Evolutionary conservation across 805 yeast species (phyloP), one percentile per base, ranked within the genome.

Genomic region (Saturnispora saitoi): DNA sequence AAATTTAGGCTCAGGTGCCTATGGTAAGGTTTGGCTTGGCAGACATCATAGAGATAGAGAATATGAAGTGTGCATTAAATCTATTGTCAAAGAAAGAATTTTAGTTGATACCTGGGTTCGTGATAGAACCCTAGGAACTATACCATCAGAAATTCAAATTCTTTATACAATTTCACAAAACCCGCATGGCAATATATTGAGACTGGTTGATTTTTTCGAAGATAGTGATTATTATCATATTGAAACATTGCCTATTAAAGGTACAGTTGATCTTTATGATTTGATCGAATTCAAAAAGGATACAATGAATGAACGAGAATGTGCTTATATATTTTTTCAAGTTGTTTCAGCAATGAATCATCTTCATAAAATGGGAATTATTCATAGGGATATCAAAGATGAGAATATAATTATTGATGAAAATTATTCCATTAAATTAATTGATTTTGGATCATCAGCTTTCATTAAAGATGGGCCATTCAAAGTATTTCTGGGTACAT

Each of bases 91-190:
- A 59, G 95, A 88, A 56, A 76, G 96, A 50, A 93, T 93, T 58
- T 70, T 93, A 58, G 96, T 93, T 10, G 99, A 93, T 63, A 89
- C 98, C 0, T 93, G 99, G 99, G 95, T 89, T 2, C 73, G 98
- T 48, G 98, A 93, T 64, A 77, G 96, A 24, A 77, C 76, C 51
- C 69, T 93, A 38, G 99, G 99, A 5, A 90, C 96, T 0, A 84
- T 93, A 32, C 98, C 98, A 2, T 81, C 91, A n/a, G 99, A 93
- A 64, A 93, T 93, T 55, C 95, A 89, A 63, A 81, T 93, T 42
- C 82, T 93, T 87, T 82, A 91, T 29, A 80, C 81, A n/a, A 68
- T 91, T 51, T 83, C 81, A 58, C 68, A 70, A 41, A 76, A 77
- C 49, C 95, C 93, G 1, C 97, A 91, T 64, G 93, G 91, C 4